Evolutionary conservation across 768 basidiomycete species (phyloP).

Genomic region (Leccinum aurantiacum): DNA sequence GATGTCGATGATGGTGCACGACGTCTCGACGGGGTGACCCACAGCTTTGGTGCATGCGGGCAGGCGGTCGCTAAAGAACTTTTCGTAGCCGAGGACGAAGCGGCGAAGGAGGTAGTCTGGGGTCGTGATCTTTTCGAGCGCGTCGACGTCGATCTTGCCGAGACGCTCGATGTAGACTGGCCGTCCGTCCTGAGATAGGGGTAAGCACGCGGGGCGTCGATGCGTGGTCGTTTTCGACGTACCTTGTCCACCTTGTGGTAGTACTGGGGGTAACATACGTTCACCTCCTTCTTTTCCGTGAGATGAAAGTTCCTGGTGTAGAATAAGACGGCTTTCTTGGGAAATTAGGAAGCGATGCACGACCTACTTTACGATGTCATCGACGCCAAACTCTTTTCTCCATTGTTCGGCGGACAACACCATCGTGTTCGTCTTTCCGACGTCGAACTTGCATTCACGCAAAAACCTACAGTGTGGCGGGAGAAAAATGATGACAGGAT

Average conservation of each 20-base stretch:
- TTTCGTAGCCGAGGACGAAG: conserved; percentile 92
- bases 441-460: conserved; percentile 90
- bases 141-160: conserved; percentile 83
- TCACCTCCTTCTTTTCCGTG: conserved; percentile 75
- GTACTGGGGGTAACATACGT: conserved; percentile 93
- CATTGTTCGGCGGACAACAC: conserved; percentile 79
- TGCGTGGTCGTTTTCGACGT: neutral
- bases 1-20: conserved; percentile 96
- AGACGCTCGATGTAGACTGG: conserved; percentile 95
- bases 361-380: conserved; percentile 66
- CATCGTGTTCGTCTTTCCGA: conserved; percentile 82
- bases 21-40: conserved; percentile 93
- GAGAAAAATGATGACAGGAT: neutral
- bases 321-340: no score
- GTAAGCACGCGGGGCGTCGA: neutral
- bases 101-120: conserved; percentile 85
- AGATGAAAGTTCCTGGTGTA: conserved; percentile 75
- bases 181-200: conserved; percentile 73
- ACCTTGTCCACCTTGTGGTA: conserved; percentile 97
- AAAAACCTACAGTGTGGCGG: conserved; percentile 60
- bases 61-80: conserved; percentile 74
- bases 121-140: conserved; percentile 79
- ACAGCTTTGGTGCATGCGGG: conserved; percentile 70
- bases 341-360: no score
- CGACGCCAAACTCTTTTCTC: conserved; percentile 82